Evolutionary conservation across 2,329 filamentous ascomycete genomes (phyloP), one percentile per base, ranked within the genome.

Genomic region (Stagonosporopsis chrysanthemi): DNA sequence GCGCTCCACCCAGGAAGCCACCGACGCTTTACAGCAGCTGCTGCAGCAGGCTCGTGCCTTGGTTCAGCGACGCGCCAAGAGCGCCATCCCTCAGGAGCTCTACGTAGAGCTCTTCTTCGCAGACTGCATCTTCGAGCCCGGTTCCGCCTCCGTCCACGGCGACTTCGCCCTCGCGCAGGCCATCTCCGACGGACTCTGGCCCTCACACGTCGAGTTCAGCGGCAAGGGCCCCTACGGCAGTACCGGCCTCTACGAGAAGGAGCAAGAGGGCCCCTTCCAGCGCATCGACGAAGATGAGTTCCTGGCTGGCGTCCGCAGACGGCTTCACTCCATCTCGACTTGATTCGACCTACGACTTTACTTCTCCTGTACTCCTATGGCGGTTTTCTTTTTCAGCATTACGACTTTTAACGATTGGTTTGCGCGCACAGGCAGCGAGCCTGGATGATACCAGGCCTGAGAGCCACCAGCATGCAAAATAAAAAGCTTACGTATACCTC

Each of bases 81-180:
- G 75, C 56, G 66, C 71, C 23, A 68, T 75, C 29, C 75, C 75
- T 7, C 68, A 63, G 26, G 71, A 78, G 24, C 75, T 83, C 2
- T 77, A 76, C 52, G 73, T 82, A 43, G 80, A 83, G 62, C 69
- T 83, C 26, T 83, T 83, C 75, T 82, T 82, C 64, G 79, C 79
- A 2, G 80, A 81, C 57, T 80, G 77, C 70, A 82, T 83, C 62
- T 83, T 83, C 66, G 79, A 82, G 55, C 80, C 80, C 0, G 76
- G 75, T 43, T 76, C 77, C 59, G 64, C 70, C 15, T 66, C 79
- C 12, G 81, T 82, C 11, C 81, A 83, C 49, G 81, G 80, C 45
- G 80, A 82, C 54, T 82, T 83, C 60, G 72, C 78, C 23, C 65
- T 80, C 14, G 76, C 79, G 2, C 75, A 80, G 58, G 64, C 81